Evolutionary conservation across 1,284 basidiomycete species (phyloP), one percentile per base, ranked within the genome.

Genomic region (Austroboletus novae-zelandiae): DNA sequence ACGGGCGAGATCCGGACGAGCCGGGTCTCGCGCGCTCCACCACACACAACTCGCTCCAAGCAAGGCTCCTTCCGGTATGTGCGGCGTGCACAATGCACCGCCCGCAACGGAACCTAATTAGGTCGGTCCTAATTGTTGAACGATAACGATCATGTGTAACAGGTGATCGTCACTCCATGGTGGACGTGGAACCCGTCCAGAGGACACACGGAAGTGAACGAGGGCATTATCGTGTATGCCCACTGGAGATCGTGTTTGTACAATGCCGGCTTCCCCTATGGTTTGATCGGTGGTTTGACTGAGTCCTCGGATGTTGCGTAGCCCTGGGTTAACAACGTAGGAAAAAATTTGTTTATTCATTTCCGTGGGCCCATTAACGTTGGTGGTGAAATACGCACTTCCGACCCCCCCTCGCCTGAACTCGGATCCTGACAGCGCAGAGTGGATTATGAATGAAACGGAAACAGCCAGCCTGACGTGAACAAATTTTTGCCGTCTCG

Each of bases 291-390:
- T 51, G 44, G 42, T 48, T 41, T 43, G 34, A 20, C 34, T 31
- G 43, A 27, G 55, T 48, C 35, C 20, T 43, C 17, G 39, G 59
- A 43, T 32, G 47, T 45, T 63, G 52, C 46, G 41, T 52, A 56
- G 52, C 44, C 61, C 60, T 47, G 45, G 53, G 51, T 43, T 31
- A 42, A 60, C 50, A 43, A 53, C 44, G 44, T 30, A 40, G 29
- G 43, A 60, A 62, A 66, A 66, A 62, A 52, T 29, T 62, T 61
- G 50, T 61, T 65, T 48, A n/a, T 61, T 62, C 64, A 62, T 62
- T 66, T 62, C 61, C 61, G 64, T 42, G 48, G 41, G 43, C 54
- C 49, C 25, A 62, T 61, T 57, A 49, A 46, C 40, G 47, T 64
- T 51, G 23, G 34, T 44, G 40, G 43, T 52, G 57, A 62, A 66